Evolutionary conservation across 2,329 filamentous ascomycete genomes (phyloP).

Genomic region (Blastomyces emzantsi): DNA sequence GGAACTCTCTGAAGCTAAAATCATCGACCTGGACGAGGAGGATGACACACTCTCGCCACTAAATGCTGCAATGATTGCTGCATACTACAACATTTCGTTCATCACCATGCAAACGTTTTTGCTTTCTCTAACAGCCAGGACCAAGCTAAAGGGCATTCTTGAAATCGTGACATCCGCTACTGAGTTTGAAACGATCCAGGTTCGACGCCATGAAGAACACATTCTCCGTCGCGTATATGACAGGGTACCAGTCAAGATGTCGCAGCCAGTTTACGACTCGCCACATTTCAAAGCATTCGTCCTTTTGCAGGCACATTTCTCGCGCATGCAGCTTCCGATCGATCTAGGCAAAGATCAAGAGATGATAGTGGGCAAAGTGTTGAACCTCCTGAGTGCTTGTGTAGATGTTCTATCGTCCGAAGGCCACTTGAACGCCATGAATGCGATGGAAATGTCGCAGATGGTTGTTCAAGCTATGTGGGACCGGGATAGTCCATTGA

Average conservation of each 20-base stretch:
- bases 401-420: slow-evolving; percentile 95
- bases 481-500: slow-evolving; percentile 93
- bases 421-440: slow-evolving; percentile 93
- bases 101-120: slow-evolving; percentile 99
- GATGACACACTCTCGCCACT: slow-evolving; percentile 82
- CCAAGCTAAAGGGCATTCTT: slow-evolving; percentile 92
- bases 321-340: slow-evolving; percentile 89
- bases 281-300: slow-evolving; percentile 98
- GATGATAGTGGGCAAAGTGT: slow-evolving; percentile 69
- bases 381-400: slow-evolving; percentile 80
- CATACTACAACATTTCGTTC: slow-evolving; percentile 99
- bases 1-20: slow-evolving; percentile 84
- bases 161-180: slow-evolving; percentile 96
- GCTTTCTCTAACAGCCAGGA: slow-evolving; percentile 75
- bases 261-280: slow-evolving; percentile 70
- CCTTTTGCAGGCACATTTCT: slow-evolving; percentile 95
- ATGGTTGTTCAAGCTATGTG: slow-evolving; percentile 99
- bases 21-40: slow-evolving; percentile 90
- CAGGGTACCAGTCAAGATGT: slow-evolving; percentile 89
- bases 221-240: slow-evolving; percentile 89
- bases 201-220: slow-evolving; percentile 81
- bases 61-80: slow-evolving; percentile 95
- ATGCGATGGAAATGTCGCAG: slow-evolving; percentile 97
- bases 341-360: slow-evolving; percentile 96
- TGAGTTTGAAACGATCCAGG: slow-evolving; percentile 92